These are phyloP conservation scores for Alternaria rosae DNA, from an alignment of 2,329 filamentous ascomycete species.

Conservation along the genomic window DNA sequence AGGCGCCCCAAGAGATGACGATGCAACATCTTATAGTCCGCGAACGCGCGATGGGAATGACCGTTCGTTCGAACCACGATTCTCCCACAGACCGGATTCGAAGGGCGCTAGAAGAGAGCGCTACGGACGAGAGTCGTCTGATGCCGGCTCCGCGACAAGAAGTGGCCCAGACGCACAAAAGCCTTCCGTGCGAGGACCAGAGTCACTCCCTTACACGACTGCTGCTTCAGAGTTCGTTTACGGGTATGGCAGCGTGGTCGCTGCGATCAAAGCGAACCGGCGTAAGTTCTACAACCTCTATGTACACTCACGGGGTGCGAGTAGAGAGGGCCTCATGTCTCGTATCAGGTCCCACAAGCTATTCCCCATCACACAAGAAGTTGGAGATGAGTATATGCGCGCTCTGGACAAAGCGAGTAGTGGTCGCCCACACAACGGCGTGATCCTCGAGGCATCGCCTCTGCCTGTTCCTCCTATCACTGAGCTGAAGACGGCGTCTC, in stretches of 20 bases:
- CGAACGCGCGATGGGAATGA: background rate
- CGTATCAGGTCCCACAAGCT: conserved; percentile 27
- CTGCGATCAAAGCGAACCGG: conserved; percentile 73
- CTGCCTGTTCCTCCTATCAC: conserved; percentile 75
- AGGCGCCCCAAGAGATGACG: background rate
- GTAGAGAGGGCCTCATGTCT: conserved; percentile 28
- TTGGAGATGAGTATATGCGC: conserved; percentile 68
- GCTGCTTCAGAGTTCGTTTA: conserved; percentile 93
- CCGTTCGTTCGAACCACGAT: background rate
- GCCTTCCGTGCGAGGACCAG: conserved; percentile 9
- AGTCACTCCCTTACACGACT: conserved; percentile 74
- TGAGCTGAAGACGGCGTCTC: conserved; percentile 61
- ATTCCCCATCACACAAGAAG: conserved; percentile 52
- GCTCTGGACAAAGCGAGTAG: conserved; percentile 84
- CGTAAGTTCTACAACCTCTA: conserved; percentile 87
- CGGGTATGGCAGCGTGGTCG: conserved; percentile 79
- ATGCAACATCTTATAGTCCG: background rate
- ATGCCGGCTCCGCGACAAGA: background rate
- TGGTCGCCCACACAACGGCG: conserved; percentile 87
- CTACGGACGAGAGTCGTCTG: background rate
- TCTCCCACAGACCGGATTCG: conserved; percentile 9
- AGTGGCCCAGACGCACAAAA: background rate
- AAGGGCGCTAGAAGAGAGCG: conserved; percentile 11
- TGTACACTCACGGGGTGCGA: conserved; percentile 54
- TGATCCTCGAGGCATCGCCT: conserved; percentile 84